Percentiles rank a stretch among this genome's conserved stretches.
Conservation (phyloP, 2,329 filamentous ascomycete species). For the Colletotrichum tabaci region DNA sequence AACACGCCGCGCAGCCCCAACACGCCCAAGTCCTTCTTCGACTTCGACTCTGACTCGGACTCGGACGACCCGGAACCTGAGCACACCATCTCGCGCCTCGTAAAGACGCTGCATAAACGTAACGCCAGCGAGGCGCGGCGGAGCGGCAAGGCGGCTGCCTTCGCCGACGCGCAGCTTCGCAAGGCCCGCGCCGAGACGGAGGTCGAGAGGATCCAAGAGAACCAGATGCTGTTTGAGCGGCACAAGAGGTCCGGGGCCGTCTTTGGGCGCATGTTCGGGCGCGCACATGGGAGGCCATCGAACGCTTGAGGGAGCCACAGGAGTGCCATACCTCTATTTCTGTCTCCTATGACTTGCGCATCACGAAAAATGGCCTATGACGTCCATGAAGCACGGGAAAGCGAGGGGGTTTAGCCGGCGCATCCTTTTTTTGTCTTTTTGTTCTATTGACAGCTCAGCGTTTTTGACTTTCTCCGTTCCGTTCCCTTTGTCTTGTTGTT, state of each 20-base stretch:
- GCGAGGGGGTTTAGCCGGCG: background rate
- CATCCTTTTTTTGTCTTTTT: background rate
- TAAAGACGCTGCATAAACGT: slow-evolving; percentile 42
- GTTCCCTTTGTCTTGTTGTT: slow-evolving; percentile 29
- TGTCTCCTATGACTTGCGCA: background rate
- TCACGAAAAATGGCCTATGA: slow-evolving; percentile 9
- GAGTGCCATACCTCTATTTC: background rate
- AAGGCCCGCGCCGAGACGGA: slow-evolving; percentile 36
- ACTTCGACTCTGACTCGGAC: slow-evolving; percentile 44
- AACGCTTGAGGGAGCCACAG: background rate
- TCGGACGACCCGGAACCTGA: slow-evolving; percentile 37
- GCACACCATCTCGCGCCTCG: slow-evolving; percentile 36
- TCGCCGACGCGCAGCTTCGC: slow-evolving; percentile 39
- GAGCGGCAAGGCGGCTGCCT: slow-evolving; percentile 32
- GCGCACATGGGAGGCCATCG: background rate
- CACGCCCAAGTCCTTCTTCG: slow-evolving; percentile 41
- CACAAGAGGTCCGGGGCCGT: slow-evolving; percentile 39
- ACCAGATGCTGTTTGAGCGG: slow-evolving; percentile 22
- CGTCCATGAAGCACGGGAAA: background rate
- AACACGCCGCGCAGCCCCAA: slow-evolving; percentile 5
- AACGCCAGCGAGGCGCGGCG: slow-evolving; percentile 37
- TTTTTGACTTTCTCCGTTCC: background rate
- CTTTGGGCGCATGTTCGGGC: slow-evolving; percentile 44
- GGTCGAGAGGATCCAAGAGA: slow-evolving; percentile 35
- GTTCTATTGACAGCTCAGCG: slow-evolving; percentile 12